Base-by-base conservation (phyloP, 2,329 filamentous ascomycete genomes). In the Cladobotryum protrusum region DNA sequence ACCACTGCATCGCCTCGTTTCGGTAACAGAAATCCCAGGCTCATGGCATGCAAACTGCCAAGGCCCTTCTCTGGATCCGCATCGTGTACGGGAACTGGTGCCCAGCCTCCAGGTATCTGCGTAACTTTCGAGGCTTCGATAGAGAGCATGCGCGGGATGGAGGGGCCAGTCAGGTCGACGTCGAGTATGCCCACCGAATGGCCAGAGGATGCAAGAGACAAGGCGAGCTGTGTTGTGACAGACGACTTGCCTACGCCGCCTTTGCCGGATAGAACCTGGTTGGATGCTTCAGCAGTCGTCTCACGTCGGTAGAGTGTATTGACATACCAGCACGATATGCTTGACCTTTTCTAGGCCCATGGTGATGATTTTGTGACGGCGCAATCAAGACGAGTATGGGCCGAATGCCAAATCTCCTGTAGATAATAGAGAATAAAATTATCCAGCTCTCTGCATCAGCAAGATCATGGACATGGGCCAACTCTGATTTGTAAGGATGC, bases 211-310 rank as follows among this genome's bases (percentile, higher is more conserved):
- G 89, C 85, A 32, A 99, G 82, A 1, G 91, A 90, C 35, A 99
- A 81, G 8, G 93, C 93, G 14, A 99, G 83, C 67, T 99, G 93
- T 1, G 92, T 95, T 1, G 93, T 97, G n/a, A 96, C 85, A 47
- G 90, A 96, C 40, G 92, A 97, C 75, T 99, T 99, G 52, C 93
- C 93, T 17, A 99, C 93, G 59, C 93, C 93, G 63, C 93, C 93
- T 78, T 99, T 99, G 60, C 93, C 93, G 12, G 93, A 97, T 43
- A 99, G 85, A 55, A 92, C 79, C 79, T 82, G 39, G 33, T 12
- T 19, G 17, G 4, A 18, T 35, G 24, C 34, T 14, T n/a, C n/a
- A 19, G 15, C 11, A 14, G 13, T n/a, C 12, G 13, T 3, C n/a
- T 12, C 29, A 9, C 20, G 20, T n/a, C 4, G 9, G 17, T 40